These are phyloP conservation scores for Hypomontagnella monticulosa DNA, from an alignment of 495 filamentous ascomycete species.

Conservation along the genomic window DNA sequence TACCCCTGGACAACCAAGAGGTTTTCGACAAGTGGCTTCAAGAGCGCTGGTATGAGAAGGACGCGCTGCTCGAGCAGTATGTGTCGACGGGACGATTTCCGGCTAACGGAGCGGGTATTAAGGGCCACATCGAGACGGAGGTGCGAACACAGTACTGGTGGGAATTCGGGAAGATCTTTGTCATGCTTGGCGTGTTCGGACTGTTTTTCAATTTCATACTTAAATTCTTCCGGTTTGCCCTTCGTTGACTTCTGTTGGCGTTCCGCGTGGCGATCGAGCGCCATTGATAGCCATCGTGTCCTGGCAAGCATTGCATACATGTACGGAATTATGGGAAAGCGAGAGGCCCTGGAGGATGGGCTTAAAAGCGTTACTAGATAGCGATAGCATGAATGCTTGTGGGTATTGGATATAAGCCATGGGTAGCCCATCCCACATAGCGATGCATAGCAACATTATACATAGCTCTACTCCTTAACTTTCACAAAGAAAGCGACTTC, in stretches of 20 bases:
- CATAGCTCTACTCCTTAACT: constrained; percentile 4
- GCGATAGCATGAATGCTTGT: neutral
- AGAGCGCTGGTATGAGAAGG: constrained; percentile 82
- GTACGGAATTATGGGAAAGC: too few species aligned
- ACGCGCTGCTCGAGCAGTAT: constrained; percentile 77
- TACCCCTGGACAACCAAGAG: constrained; percentile 70
- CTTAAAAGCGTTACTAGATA: too few species aligned
- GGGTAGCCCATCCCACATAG: constrained; percentile 3
- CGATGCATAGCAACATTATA: constrained; percentile 12
- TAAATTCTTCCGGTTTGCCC: constrained; percentile 22
- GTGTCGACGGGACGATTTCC: constrained; percentile 76
- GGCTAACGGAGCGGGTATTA: constrained; percentile 46
- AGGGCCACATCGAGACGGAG: constrained; percentile 58
- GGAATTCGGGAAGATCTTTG: constrained; percentile 63
- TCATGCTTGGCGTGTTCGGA: constrained; percentile 51
- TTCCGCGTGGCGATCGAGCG: too few species aligned
- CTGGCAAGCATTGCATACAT: too few species aligned
- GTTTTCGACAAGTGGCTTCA: constrained; percentile 78
- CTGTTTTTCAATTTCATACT: constrained; percentile 48
- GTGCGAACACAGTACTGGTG: constrained; percentile 56
- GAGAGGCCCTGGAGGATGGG: too few species aligned
- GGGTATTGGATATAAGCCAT: neutral
- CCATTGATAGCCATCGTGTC: too few species aligned
- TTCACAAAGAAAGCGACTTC: neutral
- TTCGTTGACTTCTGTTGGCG: too few species aligned